Conservation (phyloP, 495 filamentous ascomycete genomes). For the Cenococcum geophilum region DNA sequence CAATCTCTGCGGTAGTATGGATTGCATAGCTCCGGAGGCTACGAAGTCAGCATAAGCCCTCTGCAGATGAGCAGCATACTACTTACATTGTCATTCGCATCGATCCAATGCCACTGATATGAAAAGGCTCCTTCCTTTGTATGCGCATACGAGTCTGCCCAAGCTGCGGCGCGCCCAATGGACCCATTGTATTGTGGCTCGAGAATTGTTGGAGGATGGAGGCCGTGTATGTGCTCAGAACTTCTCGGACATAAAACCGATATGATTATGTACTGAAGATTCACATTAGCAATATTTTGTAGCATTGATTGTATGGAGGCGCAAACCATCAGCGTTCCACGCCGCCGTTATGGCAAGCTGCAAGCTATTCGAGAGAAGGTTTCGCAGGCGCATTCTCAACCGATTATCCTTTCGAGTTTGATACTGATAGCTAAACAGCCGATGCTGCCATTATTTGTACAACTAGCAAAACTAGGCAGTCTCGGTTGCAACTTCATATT, state of each 20-base stretch:
- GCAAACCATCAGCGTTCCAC: conserved; percentile 33
- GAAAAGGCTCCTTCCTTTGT: conserved; percentile 22
- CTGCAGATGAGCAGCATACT: not conserved
- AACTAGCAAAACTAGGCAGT: not conserved
- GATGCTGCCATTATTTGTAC: not conserved
- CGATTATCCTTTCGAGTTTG: not conserved
- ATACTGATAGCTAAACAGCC: not conserved
- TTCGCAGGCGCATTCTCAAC: not conserved
- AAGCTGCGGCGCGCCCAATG: conserved; percentile 32
- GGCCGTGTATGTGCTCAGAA: conserved; percentile 30
- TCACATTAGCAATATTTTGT: not conserved
- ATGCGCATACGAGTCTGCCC: conserved; percentile 33
- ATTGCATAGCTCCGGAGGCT: conserved; percentile 27
- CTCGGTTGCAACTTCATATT: no score
- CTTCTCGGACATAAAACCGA: conserved; percentile 35
- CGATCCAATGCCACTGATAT: conserved; percentile 30
- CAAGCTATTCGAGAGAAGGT: conserved; percentile 5
- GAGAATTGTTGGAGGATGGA: conserved; percentile 32
- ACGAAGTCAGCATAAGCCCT: conserved; percentile 8
- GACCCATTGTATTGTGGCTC: conserved; percentile 35
- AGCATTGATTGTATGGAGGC: not conserved
- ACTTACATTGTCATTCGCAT: conserved; percentile 12
- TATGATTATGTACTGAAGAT: conserved; percentile 34
- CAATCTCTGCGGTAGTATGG: conserved; percentile 31
- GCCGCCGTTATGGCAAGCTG: conserved; percentile 17